These are phyloP conservation scores for Parmelia sp. DNA, from an alignment of 495 filamentous ascomycete species.

Conservation along the genomic window DNA sequence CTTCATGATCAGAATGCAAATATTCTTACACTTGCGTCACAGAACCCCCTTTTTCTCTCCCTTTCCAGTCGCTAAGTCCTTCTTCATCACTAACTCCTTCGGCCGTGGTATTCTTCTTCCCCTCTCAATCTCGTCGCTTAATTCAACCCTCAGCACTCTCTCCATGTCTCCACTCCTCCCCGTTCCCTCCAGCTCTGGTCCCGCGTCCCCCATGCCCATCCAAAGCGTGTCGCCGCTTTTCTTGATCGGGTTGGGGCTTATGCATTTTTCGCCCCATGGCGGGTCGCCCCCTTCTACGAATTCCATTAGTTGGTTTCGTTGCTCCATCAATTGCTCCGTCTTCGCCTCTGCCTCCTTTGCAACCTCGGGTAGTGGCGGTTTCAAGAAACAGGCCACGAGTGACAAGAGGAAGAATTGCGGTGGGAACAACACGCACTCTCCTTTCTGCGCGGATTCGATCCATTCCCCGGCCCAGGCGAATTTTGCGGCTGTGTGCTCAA, in stretches of 20 bases:
- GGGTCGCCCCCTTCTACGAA: slow-evolving; percentile 55
- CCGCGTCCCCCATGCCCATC: slow-evolving; percentile 63
- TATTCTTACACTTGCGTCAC: not conserved
- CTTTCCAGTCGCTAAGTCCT: slow-evolving; percentile 7
- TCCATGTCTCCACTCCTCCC: slow-evolving; percentile 63
- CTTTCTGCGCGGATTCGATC: slow-evolving; percentile 52
- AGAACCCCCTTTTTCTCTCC: not conserved
- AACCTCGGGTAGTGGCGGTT: slow-evolving; percentile 31
- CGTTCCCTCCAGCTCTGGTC: slow-evolving; percentile 58
- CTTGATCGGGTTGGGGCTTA: slow-evolving; percentile 59
- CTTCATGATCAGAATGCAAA: not conserved
- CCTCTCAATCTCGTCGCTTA: slow-evolving; percentile 23
- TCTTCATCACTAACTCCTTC: slow-evolving; percentile 16
- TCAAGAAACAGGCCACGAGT: slow-evolving; percentile 57
- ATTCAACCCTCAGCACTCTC: slow-evolving; percentile 59
- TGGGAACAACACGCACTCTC: slow-evolving; percentile 78
- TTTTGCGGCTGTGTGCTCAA: slow-evolving; percentile 76
- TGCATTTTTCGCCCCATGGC: slow-evolving; percentile 72
- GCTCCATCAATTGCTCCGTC: slow-evolving; percentile 42
- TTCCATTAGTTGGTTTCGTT: slow-evolving; percentile 49
- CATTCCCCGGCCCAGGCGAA: slow-evolving; percentile 66
- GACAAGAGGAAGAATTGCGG: slow-evolving; percentile 79
- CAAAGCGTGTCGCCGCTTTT: slow-evolving; percentile 50
- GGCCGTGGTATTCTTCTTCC: slow-evolving; percentile 19
- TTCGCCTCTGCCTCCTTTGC: slow-evolving; percentile 22